phyloP scores from a whole-genome alignment of 805 yeast genomes.

The Lachancea waltii region DNA sequence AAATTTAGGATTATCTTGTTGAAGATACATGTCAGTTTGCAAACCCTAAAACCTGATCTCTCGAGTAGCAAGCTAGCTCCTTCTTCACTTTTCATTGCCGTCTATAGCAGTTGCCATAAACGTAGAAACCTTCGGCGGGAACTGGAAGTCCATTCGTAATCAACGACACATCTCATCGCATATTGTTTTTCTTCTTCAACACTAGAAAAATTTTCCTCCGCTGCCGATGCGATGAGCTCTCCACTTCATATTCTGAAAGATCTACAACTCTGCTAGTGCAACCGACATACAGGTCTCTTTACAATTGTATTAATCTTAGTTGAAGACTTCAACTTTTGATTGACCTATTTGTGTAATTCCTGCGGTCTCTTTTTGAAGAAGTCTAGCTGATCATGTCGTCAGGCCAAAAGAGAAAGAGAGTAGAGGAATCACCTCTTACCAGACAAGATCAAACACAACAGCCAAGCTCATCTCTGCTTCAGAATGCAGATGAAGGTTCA shows the following conservation, averaged over 20 bases:
- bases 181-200: conserved; percentile 4
- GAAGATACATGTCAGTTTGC: too few species aligned
- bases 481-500: conserved; percentile 35
- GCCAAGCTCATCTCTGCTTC: conserved; percentile 35
- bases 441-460: conserved; percentile 37
- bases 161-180: conserved; percentile 3
- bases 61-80: too few species aligned
- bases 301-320: too few species aligned
- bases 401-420: conserved; percentile 41
- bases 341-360: background rate
- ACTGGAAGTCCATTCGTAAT: background rate
- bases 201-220: conserved; percentile 13
- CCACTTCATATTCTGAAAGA: background rate
- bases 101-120: too few species aligned
- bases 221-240: conserved; percentile 19
- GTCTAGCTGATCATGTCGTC: conserved; percentile 9
- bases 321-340: too few species aligned
- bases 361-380: background rate
- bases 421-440: conserved; percentile 38
- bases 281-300: too few species aligned
- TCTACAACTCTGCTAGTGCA: background rate
- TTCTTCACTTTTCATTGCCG: too few species aligned
- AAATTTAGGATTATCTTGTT: too few species aligned
- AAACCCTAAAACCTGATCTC: too few species aligned
- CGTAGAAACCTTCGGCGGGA: conserved; percentile 1